phyloP scores from a whole-genome alignment of 2,329 filamentous ascomycete species.

The Phoma sp. region DNA sequence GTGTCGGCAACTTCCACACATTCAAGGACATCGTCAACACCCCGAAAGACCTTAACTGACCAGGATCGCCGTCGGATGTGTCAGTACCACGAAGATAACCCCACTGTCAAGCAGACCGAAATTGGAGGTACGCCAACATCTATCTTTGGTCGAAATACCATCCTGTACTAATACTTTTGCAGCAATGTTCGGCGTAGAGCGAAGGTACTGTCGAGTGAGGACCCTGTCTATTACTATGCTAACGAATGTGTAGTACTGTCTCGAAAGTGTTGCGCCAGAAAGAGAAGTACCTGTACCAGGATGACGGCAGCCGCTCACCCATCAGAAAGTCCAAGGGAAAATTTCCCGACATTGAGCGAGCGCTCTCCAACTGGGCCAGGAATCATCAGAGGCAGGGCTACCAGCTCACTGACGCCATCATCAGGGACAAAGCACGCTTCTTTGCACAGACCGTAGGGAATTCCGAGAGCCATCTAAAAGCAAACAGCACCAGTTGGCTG shows the following conservation, averaged over 20 bases:
- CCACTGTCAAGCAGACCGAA: slow-evolving; percentile 90
- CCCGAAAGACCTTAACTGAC: slow-evolving; percentile 87
- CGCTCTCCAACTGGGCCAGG: slow-evolving; percentile 84
- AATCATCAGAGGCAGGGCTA: slow-evolving; percentile 81
- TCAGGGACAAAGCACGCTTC: slow-evolving; percentile 81
- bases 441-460: slow-evolving; percentile 79
- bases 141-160: not conserved
- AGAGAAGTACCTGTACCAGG: slow-evolving; percentile 88
- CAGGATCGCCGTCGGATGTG: slow-evolving; percentile 93
- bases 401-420: slow-evolving; percentile 78
- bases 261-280: slow-evolving; percentile 95
- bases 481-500: slow-evolving; percentile 79
- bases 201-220: slow-evolving; percentile 72
- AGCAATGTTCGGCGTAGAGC: slow-evolving; percentile 93
- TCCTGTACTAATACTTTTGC: slow-evolving; percentile 40
- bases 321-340: slow-evolving; percentile 85
- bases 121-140: slow-evolving; percentile 74
- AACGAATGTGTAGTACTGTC: slow-evolving; percentile 75
- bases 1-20: slow-evolving; percentile 50
- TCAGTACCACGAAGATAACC: slow-evolving; percentile 88
- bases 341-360: slow-evolving; percentile 89
- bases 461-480: slow-evolving; percentile 74
- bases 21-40: slow-evolving; percentile 63
- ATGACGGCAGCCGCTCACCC: slow-evolving; percentile 79
- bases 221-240: slow-evolving; percentile 21